These are phyloP conservation scores for Penicillium maclennaniae DNA, from an alignment of 495 filamentous ascomycete genomes.

Conservation along the genomic window DNA sequence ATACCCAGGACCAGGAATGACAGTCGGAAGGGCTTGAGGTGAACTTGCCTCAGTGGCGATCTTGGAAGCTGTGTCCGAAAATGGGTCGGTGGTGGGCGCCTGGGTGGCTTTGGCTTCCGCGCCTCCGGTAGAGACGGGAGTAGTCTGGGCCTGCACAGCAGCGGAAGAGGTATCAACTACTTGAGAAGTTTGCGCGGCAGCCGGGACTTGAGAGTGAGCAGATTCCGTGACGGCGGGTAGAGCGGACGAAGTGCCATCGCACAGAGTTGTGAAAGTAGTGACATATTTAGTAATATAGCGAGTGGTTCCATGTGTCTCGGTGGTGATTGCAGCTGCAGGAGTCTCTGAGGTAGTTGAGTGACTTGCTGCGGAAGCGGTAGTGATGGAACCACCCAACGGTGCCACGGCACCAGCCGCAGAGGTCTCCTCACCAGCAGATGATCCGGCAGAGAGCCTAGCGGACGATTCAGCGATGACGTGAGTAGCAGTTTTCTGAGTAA, in stretches of 20 bases:
- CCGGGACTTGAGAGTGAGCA: not conserved
- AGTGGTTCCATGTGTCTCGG: not conserved
- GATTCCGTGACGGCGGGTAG: not conserved
- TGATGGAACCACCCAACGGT: not conserved
- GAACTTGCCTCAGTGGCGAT: not conserved
- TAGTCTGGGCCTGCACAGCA: not conserved
- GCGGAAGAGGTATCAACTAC: not conserved
- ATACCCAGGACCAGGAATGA: conserved; percentile 10
- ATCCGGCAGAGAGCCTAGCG: not conserved
- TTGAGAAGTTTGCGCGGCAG: not conserved
- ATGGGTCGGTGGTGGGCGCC: not conserved
- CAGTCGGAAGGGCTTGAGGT: conserved; percentile 3
- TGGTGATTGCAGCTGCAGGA: conserved; percentile 1
- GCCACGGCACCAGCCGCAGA: not conserved
- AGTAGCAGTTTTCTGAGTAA: not conserved
- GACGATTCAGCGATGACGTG: not conserved
- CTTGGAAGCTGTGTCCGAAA: conserved; percentile 5
- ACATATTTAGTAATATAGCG: conserved; percentile 15
- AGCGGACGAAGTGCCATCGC: not conserved
- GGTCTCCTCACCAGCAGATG: not conserved
- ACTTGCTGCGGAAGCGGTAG: not conserved
- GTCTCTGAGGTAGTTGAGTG: not conserved
- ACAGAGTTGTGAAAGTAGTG: conserved; percentile 14
- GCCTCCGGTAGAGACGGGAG: not conserved
- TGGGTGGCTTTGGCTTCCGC: not conserved